Base-by-base conservation (phyloP, 2,329 filamentous ascomycete species). In the Chaetomiaceae sp. region DNA sequence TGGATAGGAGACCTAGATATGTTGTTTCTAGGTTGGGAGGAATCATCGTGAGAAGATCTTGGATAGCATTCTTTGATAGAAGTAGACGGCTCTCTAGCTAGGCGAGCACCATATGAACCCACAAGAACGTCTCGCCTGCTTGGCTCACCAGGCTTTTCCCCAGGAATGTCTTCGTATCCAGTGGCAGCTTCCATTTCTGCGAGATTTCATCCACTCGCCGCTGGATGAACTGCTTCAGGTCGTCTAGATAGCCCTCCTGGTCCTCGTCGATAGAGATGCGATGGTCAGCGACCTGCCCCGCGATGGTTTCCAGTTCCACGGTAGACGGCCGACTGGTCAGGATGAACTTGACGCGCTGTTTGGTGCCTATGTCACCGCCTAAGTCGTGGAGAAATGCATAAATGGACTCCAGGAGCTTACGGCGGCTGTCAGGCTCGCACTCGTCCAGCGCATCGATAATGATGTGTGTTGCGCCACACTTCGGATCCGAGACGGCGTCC, bases 371-470 rank as follows among this genome's bases (percentile, higher is more conserved):
- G n/a, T n/a, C n/a, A n/a, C n/a, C 33, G 36, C 53, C 14, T 50
- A 34, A 6, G 66, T 44, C 31, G 67, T 55, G 5, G 57, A 53
- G 14, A n/a, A n/a, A n/a, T n/a, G n/a, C n/a, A n/a, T 47, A 37
- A 14, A 70, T 64, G 1, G 58, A 51, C 8, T 62, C 52, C 7
- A 70, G 57, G 17, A 71, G 61, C 8, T 60, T 46, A 4, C 56
- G 49, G 46, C 65, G 55, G 14, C 62, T 65, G 27, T 31, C 23
- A 15, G 60, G 56, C 46, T 71, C 69, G 51, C 70, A 72, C 56
- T 72, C 69, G 60, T 72, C 70, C 47, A 73, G 61, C 6, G 68
- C 69, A 53, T 73, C 70, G 25, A 72, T 59, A 17, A 72, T 66
- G 27, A 72, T 53, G 34, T 57, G 65, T 12, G 70, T 40, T 7